phyloP scores from a whole-genome alignment of 805 yeast species.

The Metschnikowia drakensbergensis region DNA sequence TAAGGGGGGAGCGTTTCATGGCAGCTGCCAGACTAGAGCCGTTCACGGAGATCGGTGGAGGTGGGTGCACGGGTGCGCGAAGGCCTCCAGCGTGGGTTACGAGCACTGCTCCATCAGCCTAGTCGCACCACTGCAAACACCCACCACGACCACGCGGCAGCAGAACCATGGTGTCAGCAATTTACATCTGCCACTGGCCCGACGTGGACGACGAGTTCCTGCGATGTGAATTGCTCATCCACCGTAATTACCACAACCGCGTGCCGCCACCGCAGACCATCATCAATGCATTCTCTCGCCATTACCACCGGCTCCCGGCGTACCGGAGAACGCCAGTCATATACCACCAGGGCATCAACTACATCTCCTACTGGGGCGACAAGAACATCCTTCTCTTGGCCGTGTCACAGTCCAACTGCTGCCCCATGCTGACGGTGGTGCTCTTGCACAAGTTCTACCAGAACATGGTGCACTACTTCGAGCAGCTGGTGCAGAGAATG shows the following conservation, averaged over 20 bases:
- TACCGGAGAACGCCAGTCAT: slow-evolving; percentile 40
- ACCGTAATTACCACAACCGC: slow-evolving; percentile 32
- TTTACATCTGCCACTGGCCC: slow-evolving; percentile 36
- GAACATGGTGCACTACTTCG: slow-evolving; percentile 28
- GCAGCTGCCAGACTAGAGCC: background rate
- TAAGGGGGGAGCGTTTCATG: background rate
- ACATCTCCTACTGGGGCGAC: slow-evolving; percentile 47
- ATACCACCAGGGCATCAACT: slow-evolving; percentile 47
- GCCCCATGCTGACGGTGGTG: slow-evolving; percentile 54
- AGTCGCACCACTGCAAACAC: background rate
- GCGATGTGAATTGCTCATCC: slow-evolving; percentile 31
- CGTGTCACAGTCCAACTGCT: slow-evolving; percentile 44
- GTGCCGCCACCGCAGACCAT: slow-evolving; percentile 24
- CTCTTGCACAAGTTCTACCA: slow-evolving; percentile 45
- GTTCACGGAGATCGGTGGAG: background rate
- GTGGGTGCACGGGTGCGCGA: background rate
- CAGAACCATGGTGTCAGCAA: slow-evolving; percentile 32
- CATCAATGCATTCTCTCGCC: slow-evolving; percentile 24
- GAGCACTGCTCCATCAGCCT: background rate
- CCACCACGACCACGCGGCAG: no score
- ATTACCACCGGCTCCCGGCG: slow-evolving; percentile 17
- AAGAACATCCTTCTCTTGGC: slow-evolving; percentile 43
- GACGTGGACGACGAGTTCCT: slow-evolving; percentile 21
- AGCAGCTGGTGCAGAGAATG: slow-evolving; percentile 1
- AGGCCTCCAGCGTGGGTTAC: background rate